Percentiles rank a stretch among this genome's conserved stretches.
Conservation (phyloP, 116 monocot species). For the Trichopus zeylanicus region DNA sequence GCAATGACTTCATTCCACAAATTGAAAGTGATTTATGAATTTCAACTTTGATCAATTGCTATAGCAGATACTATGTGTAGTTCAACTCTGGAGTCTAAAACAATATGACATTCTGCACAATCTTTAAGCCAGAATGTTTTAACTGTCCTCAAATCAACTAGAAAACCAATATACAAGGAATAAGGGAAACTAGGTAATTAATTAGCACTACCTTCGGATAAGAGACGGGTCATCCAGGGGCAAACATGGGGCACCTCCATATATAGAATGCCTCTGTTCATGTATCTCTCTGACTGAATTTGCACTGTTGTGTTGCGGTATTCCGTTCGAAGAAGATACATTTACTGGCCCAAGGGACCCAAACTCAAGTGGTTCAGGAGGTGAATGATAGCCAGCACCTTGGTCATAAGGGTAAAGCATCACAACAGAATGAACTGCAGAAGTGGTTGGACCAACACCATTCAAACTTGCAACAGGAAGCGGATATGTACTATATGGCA, state of each 20-base stretch:
- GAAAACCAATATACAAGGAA: no score
- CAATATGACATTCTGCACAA: no score
- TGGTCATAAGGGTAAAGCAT: slow-evolving; percentile 53
- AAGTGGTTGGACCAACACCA: slow-evolving; percentile 16
- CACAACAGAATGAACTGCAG: slow-evolving; percentile 32
- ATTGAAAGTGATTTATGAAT: no score
- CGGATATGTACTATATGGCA: slow-evolving; percentile 30
- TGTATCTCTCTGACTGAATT: no score
- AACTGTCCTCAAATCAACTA: no score
- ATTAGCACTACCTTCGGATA: no score
- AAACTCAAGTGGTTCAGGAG: slow-evolving; percentile 38
- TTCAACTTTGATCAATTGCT: no score
- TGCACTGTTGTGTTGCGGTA: no score
- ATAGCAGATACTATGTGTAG: no score
- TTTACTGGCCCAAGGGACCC: slow-evolving; percentile 32
- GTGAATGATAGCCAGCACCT: slow-evolving; percentile 19
- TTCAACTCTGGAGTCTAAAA: no score
- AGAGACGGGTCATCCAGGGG: slow-evolving; percentile 29
- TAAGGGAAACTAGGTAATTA: neutral
- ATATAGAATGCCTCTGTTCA: slow-evolving; percentile 20
- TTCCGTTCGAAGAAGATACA: slow-evolving; percentile 11
- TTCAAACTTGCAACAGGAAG: slow-evolving; percentile 25
- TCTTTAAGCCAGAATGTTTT: no score
- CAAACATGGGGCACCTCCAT: slow-evolving; percentile 20
- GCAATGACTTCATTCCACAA: no score